phyloP scores from a whole-genome alignment of 23 red algal species.

The Gracilariopsis chorda region DNA sequence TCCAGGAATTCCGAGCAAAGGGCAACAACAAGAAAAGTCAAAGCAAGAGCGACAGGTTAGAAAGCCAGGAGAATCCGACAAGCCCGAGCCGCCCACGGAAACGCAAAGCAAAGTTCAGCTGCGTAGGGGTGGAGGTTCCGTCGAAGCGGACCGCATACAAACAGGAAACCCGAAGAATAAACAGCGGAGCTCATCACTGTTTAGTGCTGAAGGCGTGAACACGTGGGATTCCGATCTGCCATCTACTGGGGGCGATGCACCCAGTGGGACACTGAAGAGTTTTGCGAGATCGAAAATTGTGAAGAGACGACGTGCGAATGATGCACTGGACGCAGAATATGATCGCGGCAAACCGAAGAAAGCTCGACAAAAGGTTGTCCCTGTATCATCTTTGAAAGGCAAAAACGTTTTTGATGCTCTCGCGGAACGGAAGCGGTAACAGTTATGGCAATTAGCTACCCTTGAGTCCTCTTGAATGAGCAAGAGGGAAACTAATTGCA shows the following conservation, averaged over 20 bases:
- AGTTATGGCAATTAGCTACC: too few relatives aligned
- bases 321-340: slow-evolving; percentile 41
- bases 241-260: not conserved
- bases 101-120: not conserved
- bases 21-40: not conserved
- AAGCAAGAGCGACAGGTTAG: not conserved
- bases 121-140: not conserved
- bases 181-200: not conserved
- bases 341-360: slow-evolving; percentile 48
- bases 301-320: slow-evolving; percentile 30
- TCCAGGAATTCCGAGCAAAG: not conserved
- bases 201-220: slow-evolving; percentile 19
- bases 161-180: not conserved
- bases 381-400: not conserved
- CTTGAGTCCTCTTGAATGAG: too few relatives aligned
- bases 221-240: not conserved
- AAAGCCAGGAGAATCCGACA: not conserved
- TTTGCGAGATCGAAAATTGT: not conserved
- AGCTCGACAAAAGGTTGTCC: not conserved
- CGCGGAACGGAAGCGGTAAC: not conserved
- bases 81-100: not conserved
- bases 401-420: slow-evolving; percentile 9
- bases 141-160: not conserved
- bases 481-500: too few relatives aligned
- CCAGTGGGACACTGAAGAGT: not conserved